Conservation (phyloP, 768 basidiomycete genomes). For the Podaxis mareebaensis region DNA sequence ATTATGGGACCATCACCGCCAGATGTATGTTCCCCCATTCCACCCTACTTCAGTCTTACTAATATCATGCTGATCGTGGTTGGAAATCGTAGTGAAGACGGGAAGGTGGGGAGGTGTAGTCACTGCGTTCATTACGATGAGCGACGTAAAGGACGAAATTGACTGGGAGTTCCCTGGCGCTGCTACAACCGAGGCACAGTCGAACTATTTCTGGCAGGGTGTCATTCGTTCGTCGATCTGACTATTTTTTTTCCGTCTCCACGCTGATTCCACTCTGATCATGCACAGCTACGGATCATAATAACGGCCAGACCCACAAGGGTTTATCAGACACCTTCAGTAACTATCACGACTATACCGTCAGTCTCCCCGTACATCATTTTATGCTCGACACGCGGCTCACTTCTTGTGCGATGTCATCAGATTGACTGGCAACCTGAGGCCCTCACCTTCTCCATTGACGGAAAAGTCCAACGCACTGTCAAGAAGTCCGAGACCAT, state of each 20-base stretch:
- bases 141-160: conserved; percentile 80
- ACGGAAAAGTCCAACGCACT: conserved; percentile 71
- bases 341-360: conserved; percentile 78
- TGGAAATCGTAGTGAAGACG: conserved; percentile 59
- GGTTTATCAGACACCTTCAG: conserved; percentile 62
- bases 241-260: neutral
- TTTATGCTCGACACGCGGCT: neutral
- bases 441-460: conserved; percentile 63
- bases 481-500: conserved; percentile 60
- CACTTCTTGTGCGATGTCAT: neutral
- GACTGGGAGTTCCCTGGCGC: conserved; percentile 85
- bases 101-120: conserved; percentile 81
- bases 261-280: neutral
- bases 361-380: conserved; percentile 32
- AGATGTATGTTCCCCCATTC: conserved; percentile 38
- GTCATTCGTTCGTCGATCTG: conserved; percentile 50
- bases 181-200: conserved; percentile 64
- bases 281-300: conserved; percentile 38
- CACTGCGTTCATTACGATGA: conserved; percentile 85
- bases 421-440: conserved; percentile 84
- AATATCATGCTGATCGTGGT: neutral
- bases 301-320: conserved; percentile 47
- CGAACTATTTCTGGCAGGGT: conserved; percentile 82
- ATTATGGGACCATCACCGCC: conserved; percentile 78
- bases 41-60: neutral